Conservation (phyloP, 768 basidiomycete species). For the Mycena chlorophos region DNA sequence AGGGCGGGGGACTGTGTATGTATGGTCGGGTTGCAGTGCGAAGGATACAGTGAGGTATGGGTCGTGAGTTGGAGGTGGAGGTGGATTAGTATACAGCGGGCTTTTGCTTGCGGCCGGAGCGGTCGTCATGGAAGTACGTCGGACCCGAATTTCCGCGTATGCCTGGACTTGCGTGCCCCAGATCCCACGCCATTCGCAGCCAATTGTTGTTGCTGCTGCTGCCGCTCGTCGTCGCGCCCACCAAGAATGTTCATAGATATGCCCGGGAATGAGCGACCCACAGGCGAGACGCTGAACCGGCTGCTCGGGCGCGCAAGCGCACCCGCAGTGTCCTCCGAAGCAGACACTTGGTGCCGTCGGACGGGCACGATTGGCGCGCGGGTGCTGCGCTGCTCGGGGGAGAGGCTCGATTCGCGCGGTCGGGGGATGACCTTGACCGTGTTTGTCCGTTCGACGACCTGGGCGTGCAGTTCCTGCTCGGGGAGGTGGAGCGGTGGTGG, state of each 20-base stretch:
- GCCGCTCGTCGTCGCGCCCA: background rate
- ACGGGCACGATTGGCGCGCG: background rate
- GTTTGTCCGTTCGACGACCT: background rate
- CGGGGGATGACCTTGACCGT: background rate
- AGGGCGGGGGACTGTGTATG: too few relatives aligned
- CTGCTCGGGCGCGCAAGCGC: conserved; percentile 3
- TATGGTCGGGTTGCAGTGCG: too few relatives aligned
- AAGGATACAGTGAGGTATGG: too few relatives aligned
- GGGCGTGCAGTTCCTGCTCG: background rate
- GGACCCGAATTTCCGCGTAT: background rate
- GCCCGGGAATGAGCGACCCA: conserved; percentile 10
- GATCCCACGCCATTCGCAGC: background rate
- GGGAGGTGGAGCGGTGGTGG: background rate
- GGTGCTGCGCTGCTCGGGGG: background rate
- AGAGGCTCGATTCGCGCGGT: conserved; percentile 12
- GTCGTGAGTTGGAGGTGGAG: too few relatives aligned
- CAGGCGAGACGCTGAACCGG: conserved; percentile 20
- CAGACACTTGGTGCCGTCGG: conserved; percentile 5
- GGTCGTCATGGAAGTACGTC: background rate
- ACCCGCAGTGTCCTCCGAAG: conserved; percentile 7
- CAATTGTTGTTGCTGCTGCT: background rate
- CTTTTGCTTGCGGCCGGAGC: background rate
- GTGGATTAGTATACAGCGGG: background rate
- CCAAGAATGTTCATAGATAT: background rate
- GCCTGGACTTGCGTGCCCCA: background rate